phyloP scores from a whole-genome alignment of 2,329 filamentous ascomycete genomes.

The Cercospora zeina region DNA sequence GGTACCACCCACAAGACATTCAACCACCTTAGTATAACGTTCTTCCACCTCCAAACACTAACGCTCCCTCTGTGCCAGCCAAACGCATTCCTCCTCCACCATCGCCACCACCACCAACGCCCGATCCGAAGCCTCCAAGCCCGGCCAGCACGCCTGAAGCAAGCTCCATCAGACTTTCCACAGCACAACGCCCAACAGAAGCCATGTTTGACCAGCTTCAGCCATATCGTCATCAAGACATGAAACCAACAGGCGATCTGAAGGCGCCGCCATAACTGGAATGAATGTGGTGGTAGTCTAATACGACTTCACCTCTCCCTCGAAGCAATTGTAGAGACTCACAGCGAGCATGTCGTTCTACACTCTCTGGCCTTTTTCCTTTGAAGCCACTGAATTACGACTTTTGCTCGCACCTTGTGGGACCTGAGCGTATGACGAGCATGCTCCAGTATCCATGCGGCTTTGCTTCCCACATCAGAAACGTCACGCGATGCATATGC shows the following conservation, averaged over 20 bases:
- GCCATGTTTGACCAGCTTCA: slow-evolving; percentile 16
- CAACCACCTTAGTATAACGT: neutral
- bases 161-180: slow-evolving; percentile 1
- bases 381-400: neutral
- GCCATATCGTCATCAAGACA: neutral
- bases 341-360: neutral
- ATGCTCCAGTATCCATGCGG: no score
- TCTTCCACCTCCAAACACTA: neutral
- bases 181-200: neutral
- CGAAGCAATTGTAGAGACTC: neutral
- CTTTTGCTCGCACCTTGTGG: neutral
- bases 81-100: neutral
- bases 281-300: neutral
- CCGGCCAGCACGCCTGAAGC: neutral
- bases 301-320: slow-evolving; percentile 5
- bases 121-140: slow-evolving; percentile 1
- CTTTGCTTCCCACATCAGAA: no score
- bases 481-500: no score
- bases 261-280: neutral
- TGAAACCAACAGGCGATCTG: neutral
- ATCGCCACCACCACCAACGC: neutral
- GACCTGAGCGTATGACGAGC: neutral
- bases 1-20: neutral
- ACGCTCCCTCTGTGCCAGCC: neutral
- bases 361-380: neutral